Evolutionary conservation across 306 rosid genomes (phyloP).

Genomic region (Lathyrus sativus): DNA sequence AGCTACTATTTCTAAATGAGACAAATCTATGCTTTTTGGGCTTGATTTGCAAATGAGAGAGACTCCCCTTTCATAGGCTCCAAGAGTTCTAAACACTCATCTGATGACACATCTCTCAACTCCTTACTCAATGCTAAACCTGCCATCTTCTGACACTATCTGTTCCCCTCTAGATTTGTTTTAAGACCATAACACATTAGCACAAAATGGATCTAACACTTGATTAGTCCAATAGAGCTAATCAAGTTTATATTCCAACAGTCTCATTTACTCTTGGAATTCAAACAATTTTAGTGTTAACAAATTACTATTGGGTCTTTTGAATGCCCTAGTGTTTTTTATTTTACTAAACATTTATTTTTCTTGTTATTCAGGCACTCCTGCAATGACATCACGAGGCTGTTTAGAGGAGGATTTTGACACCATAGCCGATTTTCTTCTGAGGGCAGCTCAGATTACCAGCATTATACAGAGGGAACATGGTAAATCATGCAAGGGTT

Average conservation of each 20-base stretch:
- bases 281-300: conserved; percentile 8
- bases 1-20: not conserved
- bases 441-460: conserved; percentile 73
- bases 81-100: not conserved
- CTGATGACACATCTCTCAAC: not conserved
- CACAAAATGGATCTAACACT: not conserved
- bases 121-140: too few species aligned
- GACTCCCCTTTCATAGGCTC: not conserved
- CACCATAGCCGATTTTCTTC: conserved; percentile 73
- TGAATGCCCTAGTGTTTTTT: conserved; percentile 7
- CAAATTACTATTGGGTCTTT: conserved; percentile 14
- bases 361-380: conserved; percentile 60
- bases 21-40: not conserved
- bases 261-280: conserved; percentile 4
- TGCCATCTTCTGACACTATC: not conserved
- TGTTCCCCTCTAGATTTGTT: not conserved
- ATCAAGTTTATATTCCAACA: not conserved
- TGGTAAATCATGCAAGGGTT: conserved; percentile 63
- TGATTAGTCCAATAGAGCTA: not conserved
- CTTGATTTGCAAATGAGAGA: not conserved
- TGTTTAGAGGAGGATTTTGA: conserved; percentile 83
- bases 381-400: conserved; percentile 92
- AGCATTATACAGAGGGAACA: conserved; percentile 58
- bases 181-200: not conserved
- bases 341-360: conserved; percentile 10